phyloP scores from a whole-genome alignment of 768 basidiomycete species.

The Strobilomyces echinocephalus region DNA sequence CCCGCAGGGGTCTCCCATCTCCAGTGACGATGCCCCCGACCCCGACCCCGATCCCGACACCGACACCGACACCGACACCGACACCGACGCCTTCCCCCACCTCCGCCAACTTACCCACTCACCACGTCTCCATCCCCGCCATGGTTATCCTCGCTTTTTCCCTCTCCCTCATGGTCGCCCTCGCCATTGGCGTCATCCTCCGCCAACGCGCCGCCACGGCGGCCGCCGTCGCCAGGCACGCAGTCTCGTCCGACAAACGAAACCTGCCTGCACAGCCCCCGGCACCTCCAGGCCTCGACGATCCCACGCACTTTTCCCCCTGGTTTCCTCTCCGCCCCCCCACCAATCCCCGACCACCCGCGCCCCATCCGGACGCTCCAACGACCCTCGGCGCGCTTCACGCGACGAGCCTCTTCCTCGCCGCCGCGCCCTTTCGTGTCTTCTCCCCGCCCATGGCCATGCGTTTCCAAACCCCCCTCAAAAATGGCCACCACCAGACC shows the following conservation, averaged over 20 bases:
- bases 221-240: background rate
- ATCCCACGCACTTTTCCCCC: background rate
- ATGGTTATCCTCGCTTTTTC: conserved; percentile 18
- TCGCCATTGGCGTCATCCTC: conserved; percentile 19
- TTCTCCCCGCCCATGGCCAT: conserved; percentile 22
- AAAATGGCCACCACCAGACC: conserved; percentile 9
- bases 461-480: conserved; percentile 16
- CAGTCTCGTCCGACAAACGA: background rate
- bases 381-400: conserved; percentile 24
- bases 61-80: conserved; percentile 10
- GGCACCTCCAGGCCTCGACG: background rate
- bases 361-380: background rate
- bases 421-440: conserved; percentile 23
- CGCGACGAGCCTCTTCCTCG: conserved; percentile 19
- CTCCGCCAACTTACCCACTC: background rate
- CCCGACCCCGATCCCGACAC: background rate
- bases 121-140: conserved; percentile 15
- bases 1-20: too few species aligned
- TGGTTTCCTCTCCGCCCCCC: background rate
- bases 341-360: background rate
- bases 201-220: conserved; percentile 12
- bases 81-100: background rate
- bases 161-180: conserved; percentile 16
- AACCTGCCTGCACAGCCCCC: too few species aligned
- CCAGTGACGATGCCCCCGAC: conserved; percentile 17